These are phyloP conservation scores for Gaeumannomyces sp. DNA, from an alignment of 2,329 filamentous ascomycete genomes.

Conservation along the genomic window DNA sequence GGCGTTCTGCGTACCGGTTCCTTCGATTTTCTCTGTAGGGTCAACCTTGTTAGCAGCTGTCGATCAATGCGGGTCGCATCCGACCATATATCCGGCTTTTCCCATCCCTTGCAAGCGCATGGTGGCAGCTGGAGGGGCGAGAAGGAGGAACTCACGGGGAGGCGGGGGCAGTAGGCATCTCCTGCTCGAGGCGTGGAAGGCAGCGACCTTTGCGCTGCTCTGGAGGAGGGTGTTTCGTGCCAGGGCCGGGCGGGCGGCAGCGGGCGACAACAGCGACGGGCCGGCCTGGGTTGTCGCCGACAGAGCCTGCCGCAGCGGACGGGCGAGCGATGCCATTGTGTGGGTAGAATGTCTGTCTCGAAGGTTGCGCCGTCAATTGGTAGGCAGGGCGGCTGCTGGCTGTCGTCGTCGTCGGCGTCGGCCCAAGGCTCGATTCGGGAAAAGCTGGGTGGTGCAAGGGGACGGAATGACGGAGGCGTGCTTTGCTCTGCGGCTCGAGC, in stretches of 20 bases:
- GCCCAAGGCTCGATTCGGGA: background rate
- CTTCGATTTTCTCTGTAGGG: constrained; percentile 62
- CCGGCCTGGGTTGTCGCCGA: constrained; percentile 30
- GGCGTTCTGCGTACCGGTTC: constrained; percentile 54
- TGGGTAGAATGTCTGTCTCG: background rate
- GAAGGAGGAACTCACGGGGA: constrained; percentile 62
- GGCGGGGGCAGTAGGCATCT: constrained; percentile 73
- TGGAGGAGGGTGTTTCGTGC: constrained; percentile 25
- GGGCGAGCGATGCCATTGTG: constrained; percentile 52
- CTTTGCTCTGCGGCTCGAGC: background rate
- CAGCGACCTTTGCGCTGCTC: constrained; percentile 53
- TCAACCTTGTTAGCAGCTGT: background rate
- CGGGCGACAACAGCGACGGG: constrained; percentile 28
- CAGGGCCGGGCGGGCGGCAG: constrained; percentile 5
- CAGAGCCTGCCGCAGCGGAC: constrained; percentile 47
- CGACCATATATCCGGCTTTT: background rate
- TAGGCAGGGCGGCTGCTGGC: no score
- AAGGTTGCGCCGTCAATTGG: background rate
- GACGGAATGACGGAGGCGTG: background rate
- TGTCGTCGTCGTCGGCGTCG: background rate
- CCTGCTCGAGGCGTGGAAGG: constrained; percentile 80
- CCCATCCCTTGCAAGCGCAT: background rate
- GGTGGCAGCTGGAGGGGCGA: background rate
- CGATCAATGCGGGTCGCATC: constrained; percentile 9
- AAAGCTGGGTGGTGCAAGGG: background rate